These are phyloP conservation scores for Schizochytrium sp. DNA, from an alignment of 108 stramenopile species.

Conservation along the genomic window DNA sequence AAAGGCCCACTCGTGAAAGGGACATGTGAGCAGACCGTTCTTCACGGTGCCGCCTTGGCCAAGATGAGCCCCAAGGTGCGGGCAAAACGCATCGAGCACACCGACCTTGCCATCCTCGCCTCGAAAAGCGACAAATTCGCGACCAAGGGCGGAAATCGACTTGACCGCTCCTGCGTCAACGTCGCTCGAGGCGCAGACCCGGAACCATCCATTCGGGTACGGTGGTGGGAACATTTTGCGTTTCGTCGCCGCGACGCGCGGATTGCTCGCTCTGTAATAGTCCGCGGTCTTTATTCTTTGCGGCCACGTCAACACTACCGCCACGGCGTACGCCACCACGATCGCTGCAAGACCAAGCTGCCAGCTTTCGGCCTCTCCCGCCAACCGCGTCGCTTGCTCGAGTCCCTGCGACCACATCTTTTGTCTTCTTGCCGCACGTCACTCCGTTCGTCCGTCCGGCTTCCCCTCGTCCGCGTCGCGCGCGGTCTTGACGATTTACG, in stretches of 20 bases:
- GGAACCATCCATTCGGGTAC: conserved; percentile 28
- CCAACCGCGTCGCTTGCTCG: background rate
- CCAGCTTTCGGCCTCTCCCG: background rate
- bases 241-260: background rate
- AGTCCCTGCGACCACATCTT: background rate
- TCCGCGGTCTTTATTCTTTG: background rate
- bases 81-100: conserved; percentile 26
- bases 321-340: background rate
- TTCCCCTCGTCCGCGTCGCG: too few relatives aligned
- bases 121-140: conserved; percentile 18
- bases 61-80: conserved; percentile 31
- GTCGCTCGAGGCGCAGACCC: conserved; percentile 17
- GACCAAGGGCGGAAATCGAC: conserved; percentile 21
- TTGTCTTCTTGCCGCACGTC: too few relatives aligned
- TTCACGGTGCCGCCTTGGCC: conserved; percentile 25
- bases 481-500: too few relatives aligned
- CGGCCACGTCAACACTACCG: background rate
- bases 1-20: conserved; percentile 31
- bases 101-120: background rate
- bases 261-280: background rate
- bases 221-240: background rate
- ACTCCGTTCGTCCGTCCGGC: too few relatives aligned
- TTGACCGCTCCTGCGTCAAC: background rate
- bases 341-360: background rate
- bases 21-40: conserved; percentile 17